phyloP scores from a whole-genome alignment of 1,284 basidiomycete genomes.

The Wallemia ichthyophaga region DNA sequence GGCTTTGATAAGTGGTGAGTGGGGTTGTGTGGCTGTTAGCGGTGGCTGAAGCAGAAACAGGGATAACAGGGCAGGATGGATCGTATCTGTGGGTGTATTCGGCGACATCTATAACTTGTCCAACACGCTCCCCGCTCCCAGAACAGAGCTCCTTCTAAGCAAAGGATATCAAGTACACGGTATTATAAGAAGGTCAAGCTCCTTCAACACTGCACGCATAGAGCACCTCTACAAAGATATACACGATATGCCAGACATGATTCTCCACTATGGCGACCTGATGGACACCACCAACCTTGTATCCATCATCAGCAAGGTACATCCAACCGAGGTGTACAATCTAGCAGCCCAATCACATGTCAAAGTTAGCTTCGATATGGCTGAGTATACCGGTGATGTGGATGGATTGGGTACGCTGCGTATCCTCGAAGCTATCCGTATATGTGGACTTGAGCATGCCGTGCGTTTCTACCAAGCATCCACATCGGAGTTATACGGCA shows the following conservation, averaged over 20 bases:
- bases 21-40: too few relatives aligned
- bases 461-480: slow-evolving; percentile 76
- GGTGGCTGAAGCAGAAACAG: slow-evolving; percentile 16
- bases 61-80: slow-evolving; percentile 73
- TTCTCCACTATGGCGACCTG: slow-evolving; percentile 66
- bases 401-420: slow-evolving; percentile 70
- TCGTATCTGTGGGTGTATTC: slow-evolving; percentile 37
- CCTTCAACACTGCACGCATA: slow-evolving; percentile 71
- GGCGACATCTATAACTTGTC: background rate
- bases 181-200: slow-evolving; percentile 71
- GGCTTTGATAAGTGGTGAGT: slow-evolving; percentile 50
- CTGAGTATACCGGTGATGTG: slow-evolving; percentile 79
- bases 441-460: slow-evolving; percentile 59
- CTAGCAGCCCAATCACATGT: slow-evolving; percentile 86
- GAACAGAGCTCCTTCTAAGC: slow-evolving; percentile 46
- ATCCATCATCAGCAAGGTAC: slow-evolving; percentile 66
- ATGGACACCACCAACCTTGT: slow-evolving; percentile 78
- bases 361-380: slow-evolving; percentile 90
- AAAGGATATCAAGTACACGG: slow-evolving; percentile 80
- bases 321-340: slow-evolving; percentile 77
- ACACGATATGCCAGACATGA: slow-evolving; percentile 32
- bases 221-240: slow-evolving; percentile 65
- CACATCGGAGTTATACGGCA: slow-evolving; percentile 74
- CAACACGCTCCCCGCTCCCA: slow-evolving; percentile 13
- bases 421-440: slow-evolving; percentile 67